phyloP scores from a whole-genome alignment of 2,329 filamentous ascomycete genomes.

The Fusarium sp. region DNA sequence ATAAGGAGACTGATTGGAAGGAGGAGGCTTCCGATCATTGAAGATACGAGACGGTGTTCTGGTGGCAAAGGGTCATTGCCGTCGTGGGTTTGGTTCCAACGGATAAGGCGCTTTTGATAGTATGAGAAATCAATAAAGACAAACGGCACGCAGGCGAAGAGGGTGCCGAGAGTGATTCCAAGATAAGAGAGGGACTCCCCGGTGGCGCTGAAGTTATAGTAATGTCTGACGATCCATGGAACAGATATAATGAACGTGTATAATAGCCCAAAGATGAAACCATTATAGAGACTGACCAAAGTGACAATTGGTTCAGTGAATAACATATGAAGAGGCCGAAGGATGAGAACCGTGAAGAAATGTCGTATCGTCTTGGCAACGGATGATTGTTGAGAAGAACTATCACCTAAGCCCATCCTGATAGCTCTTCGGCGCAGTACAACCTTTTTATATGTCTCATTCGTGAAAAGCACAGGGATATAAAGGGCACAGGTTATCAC shows the following conservation, averaged over 20 bases:
- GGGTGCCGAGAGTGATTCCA: constrained; percentile 25
- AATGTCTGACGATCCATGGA: constrained; percentile 28
- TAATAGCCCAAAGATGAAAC: constrained; percentile 30
- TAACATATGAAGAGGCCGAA: constrained; percentile 30
- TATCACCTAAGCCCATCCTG: constrained; percentile 22
- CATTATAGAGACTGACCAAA: constrained; percentile 30
- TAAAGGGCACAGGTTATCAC: constrained; percentile 15
- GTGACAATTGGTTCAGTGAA: constrained; percentile 30
- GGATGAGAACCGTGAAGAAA: constrained; percentile 33
- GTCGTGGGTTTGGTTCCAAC: constrained; percentile 6
- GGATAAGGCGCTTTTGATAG: constrained; percentile 23
- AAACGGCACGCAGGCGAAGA: constrained; percentile 18
- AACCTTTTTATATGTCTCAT: constrained; percentile 32
- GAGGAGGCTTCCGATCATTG: constrained; percentile 29
- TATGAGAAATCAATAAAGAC: constrained; percentile 30
- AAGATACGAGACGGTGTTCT: constrained; percentile 25
- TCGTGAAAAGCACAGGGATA: constrained; percentile 25
- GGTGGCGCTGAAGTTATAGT: constrained; percentile 9
- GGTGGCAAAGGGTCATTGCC: background rate
- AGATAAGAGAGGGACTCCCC: constrained; percentile 26
- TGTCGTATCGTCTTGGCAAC: constrained; percentile 1
- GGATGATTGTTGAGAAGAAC: constrained; percentile 26
- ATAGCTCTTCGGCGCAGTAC: constrained; percentile 21
- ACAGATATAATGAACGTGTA: constrained; percentile 35
- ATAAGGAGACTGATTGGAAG: constrained; percentile 14